These are phyloP conservation scores for Stemphylium vesicarium DNA, from an alignment of 2,329 filamentous ascomycete species.

Conservation along the genomic window DNA sequence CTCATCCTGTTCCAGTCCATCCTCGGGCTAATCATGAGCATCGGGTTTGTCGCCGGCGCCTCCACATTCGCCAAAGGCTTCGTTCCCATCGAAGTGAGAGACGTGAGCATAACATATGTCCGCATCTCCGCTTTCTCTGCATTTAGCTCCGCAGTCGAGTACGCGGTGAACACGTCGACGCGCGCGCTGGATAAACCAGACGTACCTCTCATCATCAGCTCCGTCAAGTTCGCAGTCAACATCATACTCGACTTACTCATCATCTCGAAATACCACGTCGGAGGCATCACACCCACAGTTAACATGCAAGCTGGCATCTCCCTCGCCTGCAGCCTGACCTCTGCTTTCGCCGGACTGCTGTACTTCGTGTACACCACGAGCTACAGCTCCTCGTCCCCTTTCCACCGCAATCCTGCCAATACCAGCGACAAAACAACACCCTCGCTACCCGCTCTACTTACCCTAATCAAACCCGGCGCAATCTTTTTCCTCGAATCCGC, in stretches of 20 bases:
- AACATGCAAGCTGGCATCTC: conserved; percentile 70
- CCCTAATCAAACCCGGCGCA: conserved; percentile 63
- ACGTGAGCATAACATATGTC: conserved; percentile 67
- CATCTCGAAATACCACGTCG: conserved; percentile 70
- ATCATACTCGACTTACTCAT: conserved; percentile 71
- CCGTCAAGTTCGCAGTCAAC: conserved; percentile 68
- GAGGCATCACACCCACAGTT: conserved; percentile 60
- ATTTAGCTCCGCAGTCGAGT: conserved; percentile 67
- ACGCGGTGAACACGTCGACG: conserved; percentile 66
- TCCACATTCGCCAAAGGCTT: conserved; percentile 65
- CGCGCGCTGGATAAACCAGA: conserved; percentile 72
- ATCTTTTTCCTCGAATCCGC: conserved; percentile 69
- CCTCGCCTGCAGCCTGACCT: conserved; percentile 58
- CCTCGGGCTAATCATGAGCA: conserved; percentile 65
- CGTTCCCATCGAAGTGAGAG: conserved; percentile 65
- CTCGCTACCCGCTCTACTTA: conserved; percentile 48
- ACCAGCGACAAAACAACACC: not conserved
- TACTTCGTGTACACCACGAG: conserved; percentile 63
- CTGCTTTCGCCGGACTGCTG: conserved; percentile 55
- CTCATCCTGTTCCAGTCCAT: conserved; percentile 60
- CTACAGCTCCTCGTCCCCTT: conserved; percentile 12
- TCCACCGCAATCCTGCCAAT: conserved; percentile 25
- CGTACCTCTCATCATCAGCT: conserved; percentile 70
- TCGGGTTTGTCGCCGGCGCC: conserved; percentile 64
- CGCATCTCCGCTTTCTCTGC: conserved; percentile 69